Base-by-base conservation (phyloP, 148 eudicot species). In the Chenopodium berlandieri region DNA sequence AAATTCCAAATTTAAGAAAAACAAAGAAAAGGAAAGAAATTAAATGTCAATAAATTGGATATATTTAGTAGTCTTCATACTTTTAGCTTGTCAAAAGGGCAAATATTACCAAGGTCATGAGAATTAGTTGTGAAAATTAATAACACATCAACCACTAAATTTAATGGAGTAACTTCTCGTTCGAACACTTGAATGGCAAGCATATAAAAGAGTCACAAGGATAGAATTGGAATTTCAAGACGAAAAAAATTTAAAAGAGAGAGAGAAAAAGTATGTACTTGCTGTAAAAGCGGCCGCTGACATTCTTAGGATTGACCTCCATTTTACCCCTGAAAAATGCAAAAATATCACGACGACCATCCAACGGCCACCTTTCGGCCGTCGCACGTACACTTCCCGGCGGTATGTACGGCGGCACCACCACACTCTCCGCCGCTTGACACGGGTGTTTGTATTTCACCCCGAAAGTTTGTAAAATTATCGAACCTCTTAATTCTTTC, bases 241-340 rank as follows among this genome's bases (percentile, higher is more conserved):
- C 0, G 1, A 46, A 78, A 66, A 46, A 50, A 77, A 71, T 32
- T 20, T 19, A 31, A 40, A 32, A 32, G 60, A 40, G 44, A 70
- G 4, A 71, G 44, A 67, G 67, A 70, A 17, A 16, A 54, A 32
- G 12, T 4, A 14, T 0, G 80, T 86, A 94, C 98, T 91, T 94
- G 98, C 98, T 90, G 79, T 94, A 94, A 84, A 83, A 94, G 62
- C 94, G 97, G 20, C 98, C 98, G 87, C 98, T 92, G 88, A 94
- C 89, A 71, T 94, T 94, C 80, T 94, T 92, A 16, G 98, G 98
- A 52, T 94, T 90, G 63, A 94, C 81, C 76, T 94, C 98, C 97
- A 94, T 92, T 82, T 94, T 94, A 27, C 98, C 98, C 90, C 98
- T 83, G 81, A 94, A 94, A 73, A 94, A 94, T 6, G 91, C 95